A percentile compares a stretch with the other conserved stretches of the same genome.
These are phyloP conservation scores for Cryptococcus sp. DNA, from an alignment of 1,284 basidiomycete genomes.

Conservation along the genomic window DNA sequence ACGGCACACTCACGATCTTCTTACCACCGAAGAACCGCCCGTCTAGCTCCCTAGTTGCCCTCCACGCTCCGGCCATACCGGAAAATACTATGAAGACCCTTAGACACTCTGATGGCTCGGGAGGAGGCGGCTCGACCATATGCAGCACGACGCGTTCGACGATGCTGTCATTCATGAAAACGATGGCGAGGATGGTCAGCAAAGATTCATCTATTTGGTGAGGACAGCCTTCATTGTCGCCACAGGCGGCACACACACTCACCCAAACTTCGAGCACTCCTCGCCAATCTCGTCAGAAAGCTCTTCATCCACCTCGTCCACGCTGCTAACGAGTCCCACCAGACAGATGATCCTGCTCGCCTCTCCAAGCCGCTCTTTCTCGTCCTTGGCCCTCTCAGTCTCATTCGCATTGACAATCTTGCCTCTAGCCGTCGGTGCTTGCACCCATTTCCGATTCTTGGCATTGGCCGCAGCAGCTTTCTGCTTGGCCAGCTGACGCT, in stretches of 20 bases:
- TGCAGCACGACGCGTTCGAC: conserved; percentile 87
- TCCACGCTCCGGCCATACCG: conserved; percentile 90
- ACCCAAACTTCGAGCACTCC: conserved; percentile 60
- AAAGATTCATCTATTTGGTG: conserved; percentile 9
- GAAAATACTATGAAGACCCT: conserved; percentile 83
- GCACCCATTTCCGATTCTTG: conserved; percentile 43
- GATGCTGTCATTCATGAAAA: conserved; percentile 64
- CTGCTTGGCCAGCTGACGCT: conserved; percentile 43
- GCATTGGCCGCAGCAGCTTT: conserved; percentile 46
- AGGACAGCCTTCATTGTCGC: too few relatives aligned
- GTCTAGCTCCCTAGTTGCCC: conserved; percentile 85
- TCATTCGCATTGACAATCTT: conserved; percentile 85
- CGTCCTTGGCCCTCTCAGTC: conserved; percentile 70
- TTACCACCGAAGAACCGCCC: conserved; percentile 87
- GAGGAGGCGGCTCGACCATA: conserved; percentile 65
- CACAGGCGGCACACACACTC: conserved; percentile 41
- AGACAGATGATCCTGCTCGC: conserved; percentile 84
- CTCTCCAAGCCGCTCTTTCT: conserved; percentile 76
- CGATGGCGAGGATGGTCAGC: conserved; percentile 15
- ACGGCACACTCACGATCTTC: conserved; percentile 59
- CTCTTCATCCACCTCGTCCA: conserved; percentile 82
- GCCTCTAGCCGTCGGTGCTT: conserved; percentile 62
- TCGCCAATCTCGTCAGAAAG: conserved; percentile 80
- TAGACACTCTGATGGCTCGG: conserved; percentile 67
- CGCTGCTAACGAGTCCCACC: conserved; percentile 78